These are phyloP conservation scores for Aureoboletus auriporus DNA, from an alignment of 768 basidiomycete species.

Conservation along the genomic window DNA sequence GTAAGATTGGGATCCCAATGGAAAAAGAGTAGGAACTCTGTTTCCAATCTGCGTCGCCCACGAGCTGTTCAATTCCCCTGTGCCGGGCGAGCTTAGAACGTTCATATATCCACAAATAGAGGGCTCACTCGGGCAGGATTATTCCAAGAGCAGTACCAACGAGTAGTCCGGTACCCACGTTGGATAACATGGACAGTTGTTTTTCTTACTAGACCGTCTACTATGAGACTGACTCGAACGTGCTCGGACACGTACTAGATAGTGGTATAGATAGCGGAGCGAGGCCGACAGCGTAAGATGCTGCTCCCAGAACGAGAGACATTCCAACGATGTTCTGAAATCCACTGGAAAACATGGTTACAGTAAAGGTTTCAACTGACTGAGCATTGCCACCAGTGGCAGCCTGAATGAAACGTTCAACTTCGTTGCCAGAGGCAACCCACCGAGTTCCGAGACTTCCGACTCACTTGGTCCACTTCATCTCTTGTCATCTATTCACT, in stretches of 20 bases:
- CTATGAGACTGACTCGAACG: slow-evolving; percentile 9
- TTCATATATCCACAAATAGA: not conserved
- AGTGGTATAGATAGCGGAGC: slow-evolving; percentile 72
- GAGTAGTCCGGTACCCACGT: slow-evolving; percentile 77
- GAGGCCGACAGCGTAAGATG: slow-evolving; percentile 67
- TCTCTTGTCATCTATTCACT: not conserved
- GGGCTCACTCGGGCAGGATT: slow-evolving; percentile 87
- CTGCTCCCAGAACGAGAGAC: slow-evolving; percentile 56
- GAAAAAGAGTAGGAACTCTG: slow-evolving; percentile 43
- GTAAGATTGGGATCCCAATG: slow-evolving; percentile 60
- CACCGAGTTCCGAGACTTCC: no score
- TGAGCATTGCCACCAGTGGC: no score
- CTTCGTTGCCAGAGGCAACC: no score
- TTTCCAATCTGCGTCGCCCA: slow-evolving; percentile 31
- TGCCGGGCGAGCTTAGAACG: not conserved
- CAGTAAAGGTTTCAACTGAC: not conserved
- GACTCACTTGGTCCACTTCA: no score
- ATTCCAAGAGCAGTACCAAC: slow-evolving; percentile 88
- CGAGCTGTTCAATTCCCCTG: slow-evolving; percentile 71
- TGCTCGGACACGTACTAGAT: slow-evolving; percentile 45
- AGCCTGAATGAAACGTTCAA: no score
- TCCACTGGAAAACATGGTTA: slow-evolving; percentile 21
- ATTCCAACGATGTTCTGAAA: slow-evolving; percentile 35
- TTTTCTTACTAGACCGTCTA: slow-evolving; percentile 32
- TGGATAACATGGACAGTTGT: slow-evolving; percentile 44